Evolutionary conservation across 441 rosid species (phyloP).

Genomic region (Hura crepitans): DNA sequence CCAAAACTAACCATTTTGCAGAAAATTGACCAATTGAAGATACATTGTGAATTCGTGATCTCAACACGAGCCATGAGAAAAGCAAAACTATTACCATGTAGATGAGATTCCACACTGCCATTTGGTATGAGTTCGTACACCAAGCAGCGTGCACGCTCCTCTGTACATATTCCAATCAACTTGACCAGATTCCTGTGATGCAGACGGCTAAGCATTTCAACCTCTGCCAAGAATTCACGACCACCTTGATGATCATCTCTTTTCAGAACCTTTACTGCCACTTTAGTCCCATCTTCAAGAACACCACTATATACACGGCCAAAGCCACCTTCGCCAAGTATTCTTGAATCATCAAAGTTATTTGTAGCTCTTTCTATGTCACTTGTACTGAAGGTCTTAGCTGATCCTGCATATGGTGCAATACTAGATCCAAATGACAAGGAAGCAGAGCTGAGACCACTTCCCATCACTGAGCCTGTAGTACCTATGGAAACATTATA

Average conservation of each 20-base stretch:
- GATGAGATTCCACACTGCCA: slow-evolving; percentile 96
- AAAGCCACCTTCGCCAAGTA: slow-evolving; percentile 95
- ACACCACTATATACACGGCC: slow-evolving; percentile 78
- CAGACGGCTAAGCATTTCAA: slow-evolving; percentile 97
- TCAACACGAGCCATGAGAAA: slow-evolving; percentile 7
- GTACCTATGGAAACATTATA: slow-evolving; percentile 43
- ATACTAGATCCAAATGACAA: slow-evolving; percentile 84
- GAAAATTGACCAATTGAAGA: slow-evolving; percentile 1
- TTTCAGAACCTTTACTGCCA: slow-evolving; percentile 87
- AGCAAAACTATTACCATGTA: slow-evolving; percentile 56
- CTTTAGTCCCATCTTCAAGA: slow-evolving; percentile 80
- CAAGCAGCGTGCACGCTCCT: slow-evolving; percentile 78
- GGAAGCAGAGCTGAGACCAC: slow-evolving; percentile 68
- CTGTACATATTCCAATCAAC: slow-evolving; percentile 86
- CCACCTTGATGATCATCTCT: slow-evolving; percentile 93
- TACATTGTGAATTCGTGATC: neutral
- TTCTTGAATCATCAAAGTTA: slow-evolving; percentile 59
- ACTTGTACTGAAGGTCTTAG: slow-evolving; percentile 68
- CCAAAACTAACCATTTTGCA: slow-evolving; percentile 10
- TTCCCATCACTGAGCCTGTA: slow-evolving; percentile 53
- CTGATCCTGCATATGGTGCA: slow-evolving; percentile 73
- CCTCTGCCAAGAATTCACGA: slow-evolving; percentile 91
- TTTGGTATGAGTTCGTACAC: slow-evolving; percentile 91
- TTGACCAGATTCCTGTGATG: slow-evolving; percentile 94
- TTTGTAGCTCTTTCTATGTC: slow-evolving; percentile 77